These are phyloP conservation scores for Styphnolobium japonicum DNA, from an alignment of 306 rosid genomes.

Conservation along the genomic window DNA sequence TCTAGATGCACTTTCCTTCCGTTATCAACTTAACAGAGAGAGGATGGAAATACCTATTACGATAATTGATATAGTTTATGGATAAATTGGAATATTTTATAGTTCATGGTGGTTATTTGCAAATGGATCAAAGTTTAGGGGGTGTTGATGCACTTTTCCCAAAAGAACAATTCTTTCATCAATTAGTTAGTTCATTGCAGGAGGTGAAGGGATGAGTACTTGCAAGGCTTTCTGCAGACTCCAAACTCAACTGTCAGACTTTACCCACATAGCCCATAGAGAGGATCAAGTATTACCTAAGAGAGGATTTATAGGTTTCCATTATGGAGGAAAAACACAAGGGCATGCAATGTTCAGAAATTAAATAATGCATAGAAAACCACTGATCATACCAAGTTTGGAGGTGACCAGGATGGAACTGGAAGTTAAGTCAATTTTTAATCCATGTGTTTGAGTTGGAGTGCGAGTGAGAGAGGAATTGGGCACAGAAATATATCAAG, in stretches of 20 bases:
- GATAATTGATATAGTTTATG: too few species aligned
- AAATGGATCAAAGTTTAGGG: too few species aligned
- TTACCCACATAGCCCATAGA: background rate
- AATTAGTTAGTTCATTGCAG: background rate
- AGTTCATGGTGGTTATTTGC: too few species aligned
- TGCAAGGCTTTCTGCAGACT: conserved; percentile 10
- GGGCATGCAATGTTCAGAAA: background rate
- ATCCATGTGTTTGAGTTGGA: background rate
- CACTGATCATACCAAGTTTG: background rate
- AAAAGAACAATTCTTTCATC: background rate
- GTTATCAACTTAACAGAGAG: too few species aligned
- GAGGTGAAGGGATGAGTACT: background rate
- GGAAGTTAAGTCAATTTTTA: background rate
- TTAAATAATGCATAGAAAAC: background rate
- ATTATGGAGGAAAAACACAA: background rate
- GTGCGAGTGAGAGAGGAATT: background rate
- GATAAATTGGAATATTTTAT: too few species aligned
- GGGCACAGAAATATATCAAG: background rate
- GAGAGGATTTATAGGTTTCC: background rate
- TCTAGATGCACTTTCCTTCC: too few species aligned
- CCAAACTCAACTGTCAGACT: background rate
- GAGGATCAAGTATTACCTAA: background rate
- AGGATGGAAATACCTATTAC: too few species aligned
- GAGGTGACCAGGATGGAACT: background rate
- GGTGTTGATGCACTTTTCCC: too few species aligned